Evolutionary conservation across 768 basidiomycete genomes (phyloP), one percentile per base, ranked within the genome.

Genomic region (Suillus placidus): DNA sequence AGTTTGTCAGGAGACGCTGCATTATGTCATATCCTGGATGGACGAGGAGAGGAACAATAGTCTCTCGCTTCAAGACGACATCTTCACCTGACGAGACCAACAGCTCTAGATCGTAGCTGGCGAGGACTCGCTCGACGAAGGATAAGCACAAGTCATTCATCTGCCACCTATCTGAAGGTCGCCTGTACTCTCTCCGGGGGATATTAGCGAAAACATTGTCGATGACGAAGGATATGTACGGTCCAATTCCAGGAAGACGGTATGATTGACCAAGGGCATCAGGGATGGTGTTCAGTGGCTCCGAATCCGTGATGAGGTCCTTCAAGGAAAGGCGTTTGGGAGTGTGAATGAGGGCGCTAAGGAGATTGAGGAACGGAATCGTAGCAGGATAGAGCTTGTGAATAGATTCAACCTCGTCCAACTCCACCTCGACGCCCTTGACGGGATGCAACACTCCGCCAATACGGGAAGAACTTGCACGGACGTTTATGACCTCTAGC

Each of bases 11-110:
- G 16, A 98, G 71, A 5, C 93, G 87, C 52, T 89, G 86, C 78
- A 95, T 86, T 63, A 97, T 80, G 63, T 95, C 92, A 73, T 92
- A 94, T 0, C 95, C 97, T 3, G 97, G 95, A 72, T 97, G 94
- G 2, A 85, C 72, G 12, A 91, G 81, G 37, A 87, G 81, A 23
- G 85, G 84, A 26, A 85, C 70, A 18, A 94, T 75, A 0, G 76
- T 72, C 35, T 91, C 90, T 42, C 78, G 76, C 64, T 82, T 88
- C 32, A 83, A 73, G 20, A 81, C 71, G 6, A 78, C 75, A n/a
- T 86, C 86, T 63, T 91, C 88, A 2, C 80, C 79, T 54, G 81
- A 78, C 9, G 84, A 80, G 30, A 93, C 81, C 20, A 97, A 79
- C 3, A 85, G 84, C 70, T 93, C 90, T 57, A 97, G 80, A 71